phyloP scores from a whole-genome alignment of 805 yeast genomes.

The Pichia insulana region DNA sequence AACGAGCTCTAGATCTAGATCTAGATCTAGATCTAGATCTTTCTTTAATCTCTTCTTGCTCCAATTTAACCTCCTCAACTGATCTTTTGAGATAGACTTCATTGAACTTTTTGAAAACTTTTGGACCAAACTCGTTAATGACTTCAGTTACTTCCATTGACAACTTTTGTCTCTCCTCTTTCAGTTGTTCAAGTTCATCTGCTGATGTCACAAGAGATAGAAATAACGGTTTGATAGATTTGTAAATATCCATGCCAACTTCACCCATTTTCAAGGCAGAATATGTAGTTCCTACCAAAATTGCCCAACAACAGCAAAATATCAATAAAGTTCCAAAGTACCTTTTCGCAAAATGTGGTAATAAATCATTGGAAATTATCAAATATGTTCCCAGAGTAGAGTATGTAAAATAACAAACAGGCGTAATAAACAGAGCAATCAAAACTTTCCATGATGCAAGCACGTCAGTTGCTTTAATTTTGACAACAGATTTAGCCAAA shows the following conservation, averaged over 20 bases:
- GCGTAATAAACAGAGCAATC: slow-evolving; percentile 81
- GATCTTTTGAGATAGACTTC: slow-evolving; percentile 12
- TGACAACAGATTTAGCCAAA: slow-evolving; percentile 76
- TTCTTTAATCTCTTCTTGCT: slow-evolving; percentile 18
- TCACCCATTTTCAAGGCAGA: slow-evolving; percentile 88
- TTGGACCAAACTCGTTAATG: slow-evolving; percentile 76
- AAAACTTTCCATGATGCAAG: slow-evolving; percentile 94
- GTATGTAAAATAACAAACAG: slow-evolving; percentile 71
- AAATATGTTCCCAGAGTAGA: slow-evolving; percentile 46
- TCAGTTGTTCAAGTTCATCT: slow-evolving; percentile 44
- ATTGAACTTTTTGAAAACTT: slow-evolving; percentile 71
- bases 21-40: slow-evolving; percentile 16
- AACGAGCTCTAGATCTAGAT: slow-evolving; percentile 3
- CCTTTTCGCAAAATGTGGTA: slow-evolving; percentile 10
- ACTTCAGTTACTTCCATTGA: slow-evolving; percentile 69
- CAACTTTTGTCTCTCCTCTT: slow-evolving; percentile 51
- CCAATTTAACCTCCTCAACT: slow-evolving; percentile 16
- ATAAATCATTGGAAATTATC: slow-evolving; percentile 13
- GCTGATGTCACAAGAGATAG: slow-evolving; percentile 47
- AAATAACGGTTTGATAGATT: slow-evolving; percentile 72
- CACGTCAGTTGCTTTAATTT: slow-evolving; percentile 85
- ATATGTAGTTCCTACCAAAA: slow-evolving; percentile 69
- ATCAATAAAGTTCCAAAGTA: slow-evolving; percentile 19
- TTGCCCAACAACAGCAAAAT: slow-evolving; percentile 44
- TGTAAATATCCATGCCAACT: slow-evolving; percentile 83